Base-by-base conservation (phyloP, 2,329 filamentous ascomycete species). In the Pestalotiopsis sp. region DNA sequence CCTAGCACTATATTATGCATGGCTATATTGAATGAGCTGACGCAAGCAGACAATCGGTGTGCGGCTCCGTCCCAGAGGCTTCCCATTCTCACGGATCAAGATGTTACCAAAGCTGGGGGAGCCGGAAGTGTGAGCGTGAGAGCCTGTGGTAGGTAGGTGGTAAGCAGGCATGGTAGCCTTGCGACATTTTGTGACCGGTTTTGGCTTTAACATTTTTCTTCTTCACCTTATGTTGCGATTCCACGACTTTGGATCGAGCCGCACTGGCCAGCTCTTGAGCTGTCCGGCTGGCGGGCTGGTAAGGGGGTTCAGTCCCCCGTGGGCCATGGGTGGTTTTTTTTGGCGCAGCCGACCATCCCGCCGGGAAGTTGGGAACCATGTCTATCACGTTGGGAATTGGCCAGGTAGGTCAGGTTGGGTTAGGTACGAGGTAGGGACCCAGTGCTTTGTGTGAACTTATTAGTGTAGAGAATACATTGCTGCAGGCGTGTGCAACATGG, bases 171-270 rank as follows among this genome's bases (percentile, higher is more conserved):
- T 30, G 30, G 30, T 17, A 52, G 44, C 44, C 44, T 52, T 52
- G 44, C 44, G 44, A 52, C 44, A 52, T 52, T 52, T 52, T 52
- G 44, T 52, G 17, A 55, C 14, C 17, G 22, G n/a, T 26, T n/a
- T 26, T 58, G 56, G 24, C 24, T n/a, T 52, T 52, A n/a, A 20
- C 9, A 52, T 22, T 52, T 44, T 48, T 52, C 39, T 61, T 13
- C 58, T 61, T 48, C 38, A 44, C 26, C 38, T 63, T 39, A 63
- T 63, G 39, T 63, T 35, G 22, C 60, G 39, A 22, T 63, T 63
- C 60, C 60, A 11, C 20, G 22, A 48, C 60, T 44, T 39, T 44
- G 60, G 60, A 63, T 63, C 60, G 60, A 39, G 39, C 60, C 60
- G 60, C 60, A 63, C 35, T 22, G 60, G 24, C 60, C 60, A 52